A percentile compares a stretch with the other conserved stretches of the same genome.
These are phyloP conservation scores for Wakefieldia striispora DNA, from an alignment of 768 basidiomycete genomes.

Conservation along the genomic window DNA sequence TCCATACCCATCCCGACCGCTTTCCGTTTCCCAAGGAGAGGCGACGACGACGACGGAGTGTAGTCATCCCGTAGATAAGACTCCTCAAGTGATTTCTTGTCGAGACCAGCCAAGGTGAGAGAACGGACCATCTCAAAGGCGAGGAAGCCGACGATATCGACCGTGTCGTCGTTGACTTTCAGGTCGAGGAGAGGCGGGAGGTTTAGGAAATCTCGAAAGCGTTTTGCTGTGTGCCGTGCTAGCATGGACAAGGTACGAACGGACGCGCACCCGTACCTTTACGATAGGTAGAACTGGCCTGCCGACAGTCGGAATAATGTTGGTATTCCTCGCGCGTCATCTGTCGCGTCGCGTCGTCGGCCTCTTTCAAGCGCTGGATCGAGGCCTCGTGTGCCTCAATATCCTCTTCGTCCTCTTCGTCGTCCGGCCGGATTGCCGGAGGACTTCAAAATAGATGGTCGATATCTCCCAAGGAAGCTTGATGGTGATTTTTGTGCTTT, in stretches of 20 bases:
- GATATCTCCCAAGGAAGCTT: slow-evolving; percentile 96
- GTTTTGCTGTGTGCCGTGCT: slow-evolving; percentile 60
- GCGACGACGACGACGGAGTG: slow-evolving; percentile 42
- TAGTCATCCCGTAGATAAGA: slow-evolving; percentile 66
- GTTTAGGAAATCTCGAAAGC: slow-evolving; percentile 93
- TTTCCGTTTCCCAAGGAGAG: slow-evolving; percentile 71
- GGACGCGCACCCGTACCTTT: slow-evolving; percentile 60
- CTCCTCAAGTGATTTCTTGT: slow-evolving; percentile 76
- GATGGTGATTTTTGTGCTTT: slow-evolving; percentile 90
- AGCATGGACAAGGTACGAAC: neutral
- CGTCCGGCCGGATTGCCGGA: slow-evolving; percentile 75
- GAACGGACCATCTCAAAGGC: slow-evolving; percentile 97
- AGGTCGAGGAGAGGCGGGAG: slow-evolving; percentile 83
- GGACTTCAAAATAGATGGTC: slow-evolving; percentile 87
- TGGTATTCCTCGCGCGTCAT: slow-evolving; percentile 98
- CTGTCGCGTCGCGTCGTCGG: slow-evolving; percentile 89
- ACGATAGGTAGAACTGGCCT: slow-evolving; percentile 94
- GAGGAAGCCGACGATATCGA: slow-evolving; percentile 96
- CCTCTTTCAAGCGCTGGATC: slow-evolving; percentile 89
- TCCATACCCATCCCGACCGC: slow-evolving; percentile 45
- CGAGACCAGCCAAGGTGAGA: slow-evolving; percentile 83
- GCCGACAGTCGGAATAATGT: slow-evolving; percentile 94
- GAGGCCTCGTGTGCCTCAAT: slow-evolving; percentile 94
- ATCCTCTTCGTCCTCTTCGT: slow-evolving; percentile 95
- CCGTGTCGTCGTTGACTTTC: slow-evolving; percentile 89